Conservation (phyloP, 2,329 filamentous ascomycete genomes). For the Fusarium phyllophilum region DNA sequence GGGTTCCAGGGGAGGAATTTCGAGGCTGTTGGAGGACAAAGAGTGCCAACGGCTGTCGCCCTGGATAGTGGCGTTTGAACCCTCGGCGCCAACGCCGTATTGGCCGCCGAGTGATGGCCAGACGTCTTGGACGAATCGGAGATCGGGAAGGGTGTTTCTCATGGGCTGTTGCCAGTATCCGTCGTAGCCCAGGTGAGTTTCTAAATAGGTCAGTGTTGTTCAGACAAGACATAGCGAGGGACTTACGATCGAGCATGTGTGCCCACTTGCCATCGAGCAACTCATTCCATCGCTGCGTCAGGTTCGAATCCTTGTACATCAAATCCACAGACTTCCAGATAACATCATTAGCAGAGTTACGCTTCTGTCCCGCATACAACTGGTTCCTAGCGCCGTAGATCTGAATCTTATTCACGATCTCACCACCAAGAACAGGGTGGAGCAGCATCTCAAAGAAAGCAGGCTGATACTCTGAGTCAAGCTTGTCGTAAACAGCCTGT, state of each 20-base stretch:
- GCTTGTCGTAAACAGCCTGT: slow-evolving; percentile 54
- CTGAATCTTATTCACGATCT: slow-evolving; percentile 62
- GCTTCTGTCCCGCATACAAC: slow-evolving; percentile 64
- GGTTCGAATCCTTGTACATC: slow-evolving; percentile 32
- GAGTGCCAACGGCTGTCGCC: slow-evolving; percentile 62
- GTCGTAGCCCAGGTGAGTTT: slow-evolving; percentile 65
- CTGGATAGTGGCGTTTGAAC: slow-evolving; percentile 48
- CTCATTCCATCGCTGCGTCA: slow-evolving; percentile 35
- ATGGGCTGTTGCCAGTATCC: slow-evolving; percentile 76
- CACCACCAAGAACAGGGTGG: slow-evolving; percentile 67
- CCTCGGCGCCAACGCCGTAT: slow-evolving; percentile 49
- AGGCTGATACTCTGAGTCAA: slow-evolving; percentile 57
- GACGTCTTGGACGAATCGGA: slow-evolving; percentile 55
- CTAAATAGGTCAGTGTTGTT: slow-evolving; percentile 21
- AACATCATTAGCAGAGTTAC: slow-evolving; percentile 62
- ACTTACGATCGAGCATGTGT: slow-evolving; percentile 32
- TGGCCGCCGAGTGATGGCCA: slow-evolving; percentile 63
- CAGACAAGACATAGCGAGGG: rapidly evolving
- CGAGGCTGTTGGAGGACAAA: slow-evolving; percentile 53
- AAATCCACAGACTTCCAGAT: slow-evolving; percentile 32
- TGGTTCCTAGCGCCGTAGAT: slow-evolving; percentile 61
- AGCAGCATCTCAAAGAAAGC: slow-evolving; percentile 70
- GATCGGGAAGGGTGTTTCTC: slow-evolving; percentile 71
- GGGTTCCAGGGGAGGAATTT: slow-evolving; percentile 46
- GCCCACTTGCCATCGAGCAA: slow-evolving; percentile 32